Evolutionary conservation across 148 eudicot species (phyloP).

Genomic region (Rhododendron molle): DNA sequence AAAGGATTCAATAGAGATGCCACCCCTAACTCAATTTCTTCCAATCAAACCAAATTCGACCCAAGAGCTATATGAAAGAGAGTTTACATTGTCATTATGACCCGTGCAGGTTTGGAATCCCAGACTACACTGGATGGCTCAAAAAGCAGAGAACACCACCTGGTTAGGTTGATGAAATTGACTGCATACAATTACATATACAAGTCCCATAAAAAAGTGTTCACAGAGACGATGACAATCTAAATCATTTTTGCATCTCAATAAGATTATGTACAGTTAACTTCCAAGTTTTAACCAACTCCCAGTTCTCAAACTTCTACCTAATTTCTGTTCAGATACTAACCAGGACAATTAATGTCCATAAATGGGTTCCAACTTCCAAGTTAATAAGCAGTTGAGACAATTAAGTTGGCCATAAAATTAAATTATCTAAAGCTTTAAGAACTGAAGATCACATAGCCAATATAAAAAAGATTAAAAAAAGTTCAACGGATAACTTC

Average conservation of each 20-base stretch:
- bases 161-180: not conserved
- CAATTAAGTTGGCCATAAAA: not conserved
- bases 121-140: not conserved
- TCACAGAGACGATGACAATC: not conserved
- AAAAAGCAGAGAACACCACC: not conserved
- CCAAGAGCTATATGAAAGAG: not conserved
- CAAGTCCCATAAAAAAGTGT: not conserved
- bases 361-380: not conserved
- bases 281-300: not conserved
- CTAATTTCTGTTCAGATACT: not conserved
- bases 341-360: not conserved
- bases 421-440: not conserved
- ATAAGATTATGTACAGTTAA: not conserved
- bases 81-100: not conserved
- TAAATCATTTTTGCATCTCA: not conserved
- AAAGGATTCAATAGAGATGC: not conserved
- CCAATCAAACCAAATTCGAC: not conserved
- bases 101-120: not conserved
- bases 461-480: not conserved
- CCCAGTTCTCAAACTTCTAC: not conserved
- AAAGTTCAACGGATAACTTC: not conserved
- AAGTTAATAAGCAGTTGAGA: not conserved
- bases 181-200: not conserved
- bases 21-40: not conserved
- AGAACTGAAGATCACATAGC: not conserved